These are phyloP conservation scores for Aspergillus pseudonomiae DNA, from an alignment of 2,329 filamentous ascomycete species.

Conservation along the genomic window DNA sequence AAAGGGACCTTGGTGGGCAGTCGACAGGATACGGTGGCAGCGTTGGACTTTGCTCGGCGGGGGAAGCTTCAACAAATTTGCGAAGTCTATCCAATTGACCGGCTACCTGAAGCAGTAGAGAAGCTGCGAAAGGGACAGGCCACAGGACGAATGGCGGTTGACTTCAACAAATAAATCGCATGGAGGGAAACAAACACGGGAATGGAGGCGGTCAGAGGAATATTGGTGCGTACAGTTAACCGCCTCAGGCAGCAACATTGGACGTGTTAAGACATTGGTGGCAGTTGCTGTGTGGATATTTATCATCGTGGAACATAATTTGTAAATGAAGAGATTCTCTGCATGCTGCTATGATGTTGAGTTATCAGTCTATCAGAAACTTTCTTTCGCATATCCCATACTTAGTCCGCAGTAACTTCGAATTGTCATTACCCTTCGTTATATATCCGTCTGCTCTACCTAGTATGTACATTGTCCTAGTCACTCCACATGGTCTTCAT, in stretches of 20 bases:
- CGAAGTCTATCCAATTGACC: constrained; percentile 51
- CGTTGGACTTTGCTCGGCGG: constrained; percentile 50
- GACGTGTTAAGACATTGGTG: no score
- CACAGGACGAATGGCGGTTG: constrained; percentile 56
- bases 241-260: no score
- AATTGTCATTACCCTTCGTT: not conserved
- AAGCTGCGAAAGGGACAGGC: constrained; percentile 54
- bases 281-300: no score
- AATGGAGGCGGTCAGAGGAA: not conserved
- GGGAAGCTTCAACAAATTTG: constrained; percentile 55
- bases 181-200: not conserved
- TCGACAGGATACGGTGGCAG: constrained; percentile 38
- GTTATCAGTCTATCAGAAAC: no score
- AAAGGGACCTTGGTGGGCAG: constrained; percentile 35
- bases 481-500: no score
- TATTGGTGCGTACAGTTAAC: not conserved
- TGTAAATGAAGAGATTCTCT: no score
- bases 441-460: no score
- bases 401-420: not conserved
- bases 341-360: no score
- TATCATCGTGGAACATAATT: no score
- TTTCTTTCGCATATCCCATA: not conserved
- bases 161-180: constrained; percentile 48
- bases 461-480: no score
- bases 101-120: constrained; percentile 55